phyloP scores from a whole-genome alignment of 768 basidiomycete genomes.

The Boletus fagicola region DNA sequence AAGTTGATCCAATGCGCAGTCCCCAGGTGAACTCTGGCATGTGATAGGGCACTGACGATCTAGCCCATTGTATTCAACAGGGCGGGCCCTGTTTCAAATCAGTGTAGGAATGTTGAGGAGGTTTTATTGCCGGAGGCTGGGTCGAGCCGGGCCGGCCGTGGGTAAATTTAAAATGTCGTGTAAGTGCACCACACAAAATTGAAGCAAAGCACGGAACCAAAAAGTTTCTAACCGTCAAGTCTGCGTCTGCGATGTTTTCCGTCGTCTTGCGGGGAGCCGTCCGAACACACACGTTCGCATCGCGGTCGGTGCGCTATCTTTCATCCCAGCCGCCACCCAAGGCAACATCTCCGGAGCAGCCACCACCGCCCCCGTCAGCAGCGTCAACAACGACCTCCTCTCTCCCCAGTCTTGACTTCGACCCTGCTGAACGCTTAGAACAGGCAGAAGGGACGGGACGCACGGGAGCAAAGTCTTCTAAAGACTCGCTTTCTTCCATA shows the following conservation, averaged over 20 bases:
- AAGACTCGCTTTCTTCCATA: constrained; percentile 72
- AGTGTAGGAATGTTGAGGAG: neutral
- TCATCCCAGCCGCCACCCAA: constrained; percentile 23
- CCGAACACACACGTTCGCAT: constrained; percentile 18
- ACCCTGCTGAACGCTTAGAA: constrained; percentile 44
- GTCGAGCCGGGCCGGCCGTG: neutral
- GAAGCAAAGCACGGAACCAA: neutral
- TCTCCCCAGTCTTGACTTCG: constrained; percentile 63
- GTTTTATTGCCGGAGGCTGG: neutral
- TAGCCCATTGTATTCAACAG: neutral
- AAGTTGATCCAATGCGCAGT: neutral
- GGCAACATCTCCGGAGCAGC: constrained; percentile 1
- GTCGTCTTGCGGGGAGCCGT: constrained; percentile 23
- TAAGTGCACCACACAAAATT: neutral
- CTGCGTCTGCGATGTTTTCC: constrained; percentile 20
- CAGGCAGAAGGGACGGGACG: constrained; percentile 44
- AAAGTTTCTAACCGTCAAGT: neutral
- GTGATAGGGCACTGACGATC: no score
- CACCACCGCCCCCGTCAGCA: constrained; percentile 6
- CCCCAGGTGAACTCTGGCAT: no score
- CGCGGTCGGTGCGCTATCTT: constrained; percentile 22
- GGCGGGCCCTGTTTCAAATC: neutral
- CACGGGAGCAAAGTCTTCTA: constrained; percentile 77
- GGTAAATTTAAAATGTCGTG: neutral
- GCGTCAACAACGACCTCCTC: constrained; percentile 5